phyloP scores from a whole-genome alignment of 192 early-diverging fungal species.

The Coemansia sp. region DNA sequence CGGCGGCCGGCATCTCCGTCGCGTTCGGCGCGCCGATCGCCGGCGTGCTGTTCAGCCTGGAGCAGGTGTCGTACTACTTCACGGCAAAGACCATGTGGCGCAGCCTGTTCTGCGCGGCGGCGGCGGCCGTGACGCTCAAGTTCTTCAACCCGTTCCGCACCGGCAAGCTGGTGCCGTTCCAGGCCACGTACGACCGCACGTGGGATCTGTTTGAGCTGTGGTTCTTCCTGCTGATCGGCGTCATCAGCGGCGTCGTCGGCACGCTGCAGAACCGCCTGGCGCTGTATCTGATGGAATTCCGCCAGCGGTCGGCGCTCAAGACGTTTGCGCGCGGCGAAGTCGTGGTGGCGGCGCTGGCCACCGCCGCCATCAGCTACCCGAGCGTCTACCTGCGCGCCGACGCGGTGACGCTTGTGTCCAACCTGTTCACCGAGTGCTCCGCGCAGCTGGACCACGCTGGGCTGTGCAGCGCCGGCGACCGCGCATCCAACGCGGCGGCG shows the following conservation, averaged over 20 bases:
- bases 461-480: constrained; percentile 44
- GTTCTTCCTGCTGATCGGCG: constrained; percentile 82
- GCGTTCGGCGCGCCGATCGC: constrained; percentile 98
- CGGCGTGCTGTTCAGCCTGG: constrained; percentile 69
- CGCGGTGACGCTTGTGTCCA: constrained; percentile 58
- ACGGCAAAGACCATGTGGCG: constrained; percentile 94
- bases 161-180: constrained; percentile 84
- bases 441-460: constrained; percentile 39
- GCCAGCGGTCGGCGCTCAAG: constrained; percentile 44
- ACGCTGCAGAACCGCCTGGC: constrained; percentile 45
- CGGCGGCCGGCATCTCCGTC: constrained; percentile 95
- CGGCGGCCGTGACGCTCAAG: constrained; percentile 85
- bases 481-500: constrained; percentile 46
- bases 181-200: constrained; percentile 84
- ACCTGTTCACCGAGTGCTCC: constrained; percentile 61
- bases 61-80: constrained; percentile 70
- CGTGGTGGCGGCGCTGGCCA: constrained; percentile 48
- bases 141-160: constrained; percentile 80
- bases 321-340: constrained; percentile 58
- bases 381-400: constrained; percentile 57
- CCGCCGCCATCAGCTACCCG: constrained; percentile 52
- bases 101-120: constrained; percentile 92
- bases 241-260: constrained; percentile 63
- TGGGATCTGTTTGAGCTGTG: constrained; percentile 94
- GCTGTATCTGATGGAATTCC: constrained; percentile 40